Evolutionary conservation across 1,284 basidiomycete genomes (phyloP).

Genomic region (Hypsizygus ulmarius): DNA sequence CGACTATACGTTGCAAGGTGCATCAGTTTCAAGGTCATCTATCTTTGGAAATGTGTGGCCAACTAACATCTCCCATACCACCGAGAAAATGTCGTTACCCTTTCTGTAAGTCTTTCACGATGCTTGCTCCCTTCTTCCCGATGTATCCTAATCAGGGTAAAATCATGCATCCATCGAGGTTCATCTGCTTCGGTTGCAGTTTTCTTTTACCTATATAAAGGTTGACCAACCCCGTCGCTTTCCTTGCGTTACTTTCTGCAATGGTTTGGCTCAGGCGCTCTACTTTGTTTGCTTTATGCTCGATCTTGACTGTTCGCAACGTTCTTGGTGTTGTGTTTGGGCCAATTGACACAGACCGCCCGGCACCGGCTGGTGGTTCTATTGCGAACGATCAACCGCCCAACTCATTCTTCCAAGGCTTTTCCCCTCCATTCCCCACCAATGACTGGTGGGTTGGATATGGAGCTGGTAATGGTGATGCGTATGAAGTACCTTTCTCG

Average conservation of each 20-base stretch:
- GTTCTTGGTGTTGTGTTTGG: conserved; percentile 23
- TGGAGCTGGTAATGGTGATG: conserved; percentile 27
- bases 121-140: neutral
- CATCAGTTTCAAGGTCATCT: neutral
- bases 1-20: no score
- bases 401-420: conserved; percentile 32
- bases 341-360: conserved; percentile 29
- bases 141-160: neutral
- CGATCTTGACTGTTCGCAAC: conserved; percentile 7
- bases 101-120: neutral
- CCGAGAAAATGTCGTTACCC: no score
- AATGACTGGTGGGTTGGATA: conserved; percentile 37
- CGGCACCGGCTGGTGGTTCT: conserved; percentile 27
- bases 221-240: neutral
- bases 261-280: conserved; percentile 16
- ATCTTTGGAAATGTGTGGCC: neutral
- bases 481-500: conserved; percentile 18
- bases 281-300: conserved; percentile 10
- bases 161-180: conserved; percentile 4
- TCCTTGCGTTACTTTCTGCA: neutral
- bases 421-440: conserved; percentile 32
- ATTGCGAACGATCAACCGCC: conserved; percentile 30
- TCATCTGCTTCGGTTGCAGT: neutral
- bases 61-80: neutral
- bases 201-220: conserved; percentile 11